phyloP scores from a whole-genome alignment of 148 eudicot species.

The Polygonum maritimum region DNA sequence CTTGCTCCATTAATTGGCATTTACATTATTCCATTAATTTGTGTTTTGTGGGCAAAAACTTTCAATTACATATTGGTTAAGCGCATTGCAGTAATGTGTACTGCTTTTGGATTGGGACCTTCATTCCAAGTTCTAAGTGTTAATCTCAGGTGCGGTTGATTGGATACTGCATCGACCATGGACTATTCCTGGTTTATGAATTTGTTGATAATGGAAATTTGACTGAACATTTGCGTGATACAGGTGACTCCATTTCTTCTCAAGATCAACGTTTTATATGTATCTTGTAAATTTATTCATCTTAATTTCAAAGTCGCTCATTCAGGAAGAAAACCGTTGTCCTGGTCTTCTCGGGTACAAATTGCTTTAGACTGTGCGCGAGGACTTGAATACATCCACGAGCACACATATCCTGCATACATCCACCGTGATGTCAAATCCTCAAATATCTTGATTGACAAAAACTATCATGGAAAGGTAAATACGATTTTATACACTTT shows the following conservation, averaged over 20 bases:
- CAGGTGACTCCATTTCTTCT: constrained; percentile 23
- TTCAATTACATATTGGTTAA: not conserved
- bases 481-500: not conserved
- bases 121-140: not conserved
- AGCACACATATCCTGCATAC: constrained; percentile 58
- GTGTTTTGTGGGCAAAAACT: not conserved
- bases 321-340: constrained; percentile 40
- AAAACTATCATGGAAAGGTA: constrained; percentile 56
- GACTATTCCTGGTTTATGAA: constrained; percentile 58
- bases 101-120: not conserved
- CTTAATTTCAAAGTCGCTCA: not conserved
- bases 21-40: not conserved
- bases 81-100: not conserved
- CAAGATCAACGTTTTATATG: not conserved
- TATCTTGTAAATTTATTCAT: constrained; percentile 5
- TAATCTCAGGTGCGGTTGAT: constrained; percentile 47
- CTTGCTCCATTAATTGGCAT: not conserved
- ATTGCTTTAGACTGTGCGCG: constrained; percentile 76
- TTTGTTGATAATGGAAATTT: constrained; percentile 60
- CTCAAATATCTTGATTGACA: constrained; percentile 54
- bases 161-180: constrained; percentile 55
- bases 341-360: constrained; percentile 60
- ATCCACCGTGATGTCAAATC: constrained; percentile 71
- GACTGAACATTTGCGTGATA: constrained; percentile 44
- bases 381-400: constrained; percentile 77